Evolutionary conservation across 177 flowering plant species (phyloP).

Genomic region (Vitis hybrid): DNA sequence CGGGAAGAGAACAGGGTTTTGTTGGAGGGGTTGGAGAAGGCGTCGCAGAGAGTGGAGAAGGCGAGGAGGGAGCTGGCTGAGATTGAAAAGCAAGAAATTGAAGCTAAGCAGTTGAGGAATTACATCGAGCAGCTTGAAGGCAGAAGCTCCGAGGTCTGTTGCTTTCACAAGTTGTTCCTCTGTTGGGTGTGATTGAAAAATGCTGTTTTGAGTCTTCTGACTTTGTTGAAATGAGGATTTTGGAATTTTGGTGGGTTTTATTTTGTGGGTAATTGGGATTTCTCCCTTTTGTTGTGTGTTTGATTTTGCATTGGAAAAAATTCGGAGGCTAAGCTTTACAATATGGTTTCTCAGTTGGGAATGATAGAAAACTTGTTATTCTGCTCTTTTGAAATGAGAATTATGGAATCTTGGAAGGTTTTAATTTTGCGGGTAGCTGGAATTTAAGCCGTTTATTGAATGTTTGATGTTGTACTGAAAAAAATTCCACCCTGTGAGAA

Average conservation of each 20-base stretch:
- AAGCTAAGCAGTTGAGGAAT: constrained; percentile 49
- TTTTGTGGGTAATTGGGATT: no score
- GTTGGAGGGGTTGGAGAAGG: constrained; percentile 77
- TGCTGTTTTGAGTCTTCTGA: no score
- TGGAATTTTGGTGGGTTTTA: no score
- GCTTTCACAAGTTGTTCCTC: not conserved
- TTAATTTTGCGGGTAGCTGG: not conserved
- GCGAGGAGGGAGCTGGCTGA: constrained; percentile 77
- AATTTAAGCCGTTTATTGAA: not conserved
- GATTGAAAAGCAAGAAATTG: constrained; percentile 69
- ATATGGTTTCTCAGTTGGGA: no score
- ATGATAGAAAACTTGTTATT: not conserved
- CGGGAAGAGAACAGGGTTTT: constrained; percentile 71
- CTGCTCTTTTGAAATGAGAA: not conserved
- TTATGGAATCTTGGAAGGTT: not conserved
- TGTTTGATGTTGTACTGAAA: no score
- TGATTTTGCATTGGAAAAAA: no score
- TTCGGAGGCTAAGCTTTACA: no score
- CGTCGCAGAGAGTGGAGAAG: constrained; percentile 63
- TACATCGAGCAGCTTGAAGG: constrained; percentile 61
- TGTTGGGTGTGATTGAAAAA: not conserved
- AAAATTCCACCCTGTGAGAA: no score
- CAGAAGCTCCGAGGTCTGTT: constrained; percentile 69
- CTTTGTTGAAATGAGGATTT: no score
- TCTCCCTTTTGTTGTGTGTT: no score